A percentile compares a stretch with the other conserved stretches of the same genome.
phyloP scores from a whole-genome alignment of 306 rosid species.

The Dicorynia guianensis region DNA sequence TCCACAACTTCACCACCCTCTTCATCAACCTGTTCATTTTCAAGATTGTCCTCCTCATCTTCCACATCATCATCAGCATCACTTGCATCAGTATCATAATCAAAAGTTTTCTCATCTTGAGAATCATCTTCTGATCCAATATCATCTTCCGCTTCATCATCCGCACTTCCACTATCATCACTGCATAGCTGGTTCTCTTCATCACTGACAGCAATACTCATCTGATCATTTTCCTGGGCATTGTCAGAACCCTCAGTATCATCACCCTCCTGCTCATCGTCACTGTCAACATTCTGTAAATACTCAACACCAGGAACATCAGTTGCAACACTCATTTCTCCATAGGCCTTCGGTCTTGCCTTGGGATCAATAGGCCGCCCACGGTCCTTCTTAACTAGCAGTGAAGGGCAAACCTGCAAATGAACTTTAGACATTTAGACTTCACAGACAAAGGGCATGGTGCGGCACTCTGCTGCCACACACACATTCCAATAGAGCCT shows the following conservation, averaged over 20 bases:
- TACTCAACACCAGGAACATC: conserved; percentile 83
- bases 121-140: conserved; percentile 51
- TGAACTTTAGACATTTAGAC: conserved; percentile 21
- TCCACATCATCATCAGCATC: conserved; percentile 40
- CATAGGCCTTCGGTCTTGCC: conserved; percentile 87
- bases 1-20: conserved; percentile 50
- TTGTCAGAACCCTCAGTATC: conserved; percentile 55
- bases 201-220: conserved; percentile 49
- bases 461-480: conserved; percentile 7
- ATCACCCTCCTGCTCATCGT: conserved; percentile 44
- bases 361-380: conserved; percentile 74
- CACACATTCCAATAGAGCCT: conserved; percentile 18
- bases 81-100: conserved; percentile 29
- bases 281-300: conserved; percentile 52
- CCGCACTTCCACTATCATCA: conserved; percentile 54
- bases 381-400: conserved; percentile 90
- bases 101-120: conserved; percentile 29
- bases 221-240: conserved; percentile 51
- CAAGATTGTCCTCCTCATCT: conserved; percentile 47
- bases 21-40: conserved; percentile 42
- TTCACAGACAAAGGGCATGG: conserved; percentile 11
- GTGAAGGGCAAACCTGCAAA: conserved; percentile 87
- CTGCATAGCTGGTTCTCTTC: conserved; percentile 50
- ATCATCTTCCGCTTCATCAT: conserved; percentile 48
- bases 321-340: conserved; percentile 64